Conservation (phyloP, 495 filamentous ascomycete genomes). For the Gamarada debralockiae region DNA sequence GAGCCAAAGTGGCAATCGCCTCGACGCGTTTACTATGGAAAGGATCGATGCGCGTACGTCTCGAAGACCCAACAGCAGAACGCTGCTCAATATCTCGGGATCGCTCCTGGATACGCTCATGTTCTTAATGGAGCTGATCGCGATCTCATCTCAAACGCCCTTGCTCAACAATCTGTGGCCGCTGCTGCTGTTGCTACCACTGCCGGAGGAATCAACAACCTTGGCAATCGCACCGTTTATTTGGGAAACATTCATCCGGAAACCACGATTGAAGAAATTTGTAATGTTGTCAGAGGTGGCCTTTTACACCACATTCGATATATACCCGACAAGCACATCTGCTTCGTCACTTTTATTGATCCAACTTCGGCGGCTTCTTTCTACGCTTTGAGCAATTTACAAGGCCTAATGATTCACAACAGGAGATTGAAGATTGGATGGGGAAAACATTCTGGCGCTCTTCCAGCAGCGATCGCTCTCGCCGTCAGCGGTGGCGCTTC, state of each 20-base stretch:
- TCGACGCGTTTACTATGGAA: conserved; percentile 94
- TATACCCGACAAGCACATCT: conserved; percentile 99
- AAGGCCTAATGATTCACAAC: conserved; percentile 99
- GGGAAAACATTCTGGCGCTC: conserved; percentile 97
- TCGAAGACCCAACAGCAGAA: conserved; percentile 99
- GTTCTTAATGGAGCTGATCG: conserved; percentile 93
- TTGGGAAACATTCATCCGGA: conserved; percentile 98
- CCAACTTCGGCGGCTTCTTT: conserved; percentile 97
- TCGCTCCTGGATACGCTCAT: conserved; percentile 95
- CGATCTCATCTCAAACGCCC: conserved; percentile 89
- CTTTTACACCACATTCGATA: conserved; percentile 96
- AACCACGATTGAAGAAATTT: conserved; percentile 97
- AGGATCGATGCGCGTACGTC: conserved; percentile 96
- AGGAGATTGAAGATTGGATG: conserved; percentile 96
- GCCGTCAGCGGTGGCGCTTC: conserved; percentile 95
- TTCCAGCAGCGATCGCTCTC: conserved; percentile 92
- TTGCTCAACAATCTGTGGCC: conserved; percentile 96
- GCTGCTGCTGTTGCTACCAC: conserved; percentile 95
- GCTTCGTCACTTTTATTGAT: conserved; percentile 99
- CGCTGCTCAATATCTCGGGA: conserved; percentile 95
- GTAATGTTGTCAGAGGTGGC: conserved; percentile 92
- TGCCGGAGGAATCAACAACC: conserved; percentile 92
- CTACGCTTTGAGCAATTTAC: conserved; percentile 93
- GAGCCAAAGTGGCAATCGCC: conserved; percentile 96
- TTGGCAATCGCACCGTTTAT: conserved; percentile 96